Conservation (phyloP, 768 basidiomycete species). For the Termitomyces sp. region DNA sequence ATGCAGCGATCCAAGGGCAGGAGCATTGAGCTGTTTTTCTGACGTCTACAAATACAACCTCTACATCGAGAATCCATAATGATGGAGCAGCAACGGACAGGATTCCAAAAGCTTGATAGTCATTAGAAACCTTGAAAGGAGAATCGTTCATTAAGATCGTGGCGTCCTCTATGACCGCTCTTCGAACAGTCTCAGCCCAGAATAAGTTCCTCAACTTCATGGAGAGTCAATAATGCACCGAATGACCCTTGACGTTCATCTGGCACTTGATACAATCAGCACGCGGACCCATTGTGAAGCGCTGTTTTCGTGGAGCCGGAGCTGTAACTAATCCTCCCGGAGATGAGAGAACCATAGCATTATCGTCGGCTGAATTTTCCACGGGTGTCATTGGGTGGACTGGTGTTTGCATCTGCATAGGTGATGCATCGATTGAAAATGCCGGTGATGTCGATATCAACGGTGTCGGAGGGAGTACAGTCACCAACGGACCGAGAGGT, state of each 20-base stretch:
- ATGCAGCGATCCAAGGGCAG: background rate
- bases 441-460: constrained; percentile 16
- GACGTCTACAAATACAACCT: background rate
- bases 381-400: constrained; percentile 11
- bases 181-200: background rate
- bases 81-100: background rate
- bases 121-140: too few species aligned
- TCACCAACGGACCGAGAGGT: constrained; percentile 18
- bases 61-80: background rate
- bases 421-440: constrained; percentile 14
- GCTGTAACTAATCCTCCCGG: constrained; percentile 12
- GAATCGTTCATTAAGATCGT: background rate
- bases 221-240: constrained; percentile 42
- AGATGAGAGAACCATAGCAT: constrained; percentile 16
- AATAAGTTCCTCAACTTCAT: too few species aligned
- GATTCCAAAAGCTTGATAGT: background rate
- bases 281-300: constrained; percentile 69
- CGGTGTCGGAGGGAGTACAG: constrained; percentile 25
- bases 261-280: constrained; percentile 65
- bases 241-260: constrained; percentile 65
- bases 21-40: background rate
- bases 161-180: background rate
- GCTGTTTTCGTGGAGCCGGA: constrained; percentile 32
- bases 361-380: background rate
- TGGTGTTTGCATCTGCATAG: background rate